Evolutionary conservation across 164 flowering plant species (phyloP), one percentile per base, ranked within the genome.

Genomic region (Euptelea pleiosperma): DNA sequence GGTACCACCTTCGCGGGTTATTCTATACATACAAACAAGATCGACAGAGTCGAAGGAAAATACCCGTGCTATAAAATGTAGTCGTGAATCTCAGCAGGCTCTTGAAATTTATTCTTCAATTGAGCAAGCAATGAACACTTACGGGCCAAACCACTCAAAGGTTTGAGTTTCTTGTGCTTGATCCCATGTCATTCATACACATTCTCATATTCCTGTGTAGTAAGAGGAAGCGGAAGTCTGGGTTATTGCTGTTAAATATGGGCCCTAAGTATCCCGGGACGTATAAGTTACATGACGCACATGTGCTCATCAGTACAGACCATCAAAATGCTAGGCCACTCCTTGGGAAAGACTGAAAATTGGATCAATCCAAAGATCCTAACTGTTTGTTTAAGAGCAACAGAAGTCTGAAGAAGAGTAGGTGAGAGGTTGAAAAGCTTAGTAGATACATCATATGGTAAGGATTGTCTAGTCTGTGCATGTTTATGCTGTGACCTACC

Each of bases 81-180:
- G 37, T 42, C 83, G 68, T 43, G 93, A 87, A 26, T 75, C 95
- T 35, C 73, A 71, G 55, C 99, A 94, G 62, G 90, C 97, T 55
- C 19, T 74, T 57, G 83, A 87, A 60, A 76, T 88, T 49, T 87
- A 85, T 70, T 54, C 82, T 52, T 71, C 97, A 30, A 79, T 94
- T 69, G 89, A 91, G 60, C 82, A 63, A 75, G 95, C 97, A 57
- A 68, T 72, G 77, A 74, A 64, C 46, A 84, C 85, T 40, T 94
- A 81, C 61, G 91, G 91, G 39, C 87, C 83, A 41, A 80, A 77
- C 48, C 78, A 66, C 56, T 71, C 80, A 34, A 82, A 77, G 99
- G 99, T 94, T 37, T n/a, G 68, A 37, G 19, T 58, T 61, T 40
- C 30, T 9, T 22, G 16, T 28, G 10, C 53, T 54, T n/a, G n/a